These are phyloP conservation scores for Clonostachys rhizophaga DNA, from an alignment of 2,329 filamentous ascomycete species.

Conservation along the genomic window DNA sequence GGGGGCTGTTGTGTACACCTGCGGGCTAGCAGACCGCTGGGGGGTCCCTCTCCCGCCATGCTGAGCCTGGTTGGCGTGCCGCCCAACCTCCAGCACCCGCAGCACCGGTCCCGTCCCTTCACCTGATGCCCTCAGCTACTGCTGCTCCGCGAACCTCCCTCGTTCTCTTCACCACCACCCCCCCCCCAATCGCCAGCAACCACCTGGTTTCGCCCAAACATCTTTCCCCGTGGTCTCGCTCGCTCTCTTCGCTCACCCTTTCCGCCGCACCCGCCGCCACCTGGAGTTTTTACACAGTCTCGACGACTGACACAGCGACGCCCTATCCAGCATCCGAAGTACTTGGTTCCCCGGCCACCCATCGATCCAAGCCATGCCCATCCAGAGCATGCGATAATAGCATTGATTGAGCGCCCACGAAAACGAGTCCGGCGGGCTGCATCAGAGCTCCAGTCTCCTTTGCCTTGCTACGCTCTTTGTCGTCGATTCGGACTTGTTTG, in stretches of 20 bases:
- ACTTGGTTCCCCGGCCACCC: no score
- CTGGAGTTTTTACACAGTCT: no score
- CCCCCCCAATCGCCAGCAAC: neutral
- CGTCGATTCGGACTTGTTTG: neutral
- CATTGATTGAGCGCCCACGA: neutral
- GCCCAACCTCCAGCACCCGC: neutral
- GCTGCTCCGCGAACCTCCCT: neutral
- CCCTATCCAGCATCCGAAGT: no score
- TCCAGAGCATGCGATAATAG: neutral
- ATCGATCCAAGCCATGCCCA: no score
- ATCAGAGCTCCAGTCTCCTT: neutral
- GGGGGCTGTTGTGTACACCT: neutral
- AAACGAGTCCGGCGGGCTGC: neutral
- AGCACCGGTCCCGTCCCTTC: neutral
- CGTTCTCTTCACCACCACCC: neutral
- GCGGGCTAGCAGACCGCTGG: neutral
- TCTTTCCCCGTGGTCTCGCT: no score
- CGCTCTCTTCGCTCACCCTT: no score
- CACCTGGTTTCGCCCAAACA: no score
- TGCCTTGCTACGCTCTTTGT: neutral
- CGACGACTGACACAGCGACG: no score
- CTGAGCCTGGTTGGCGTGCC: conserved; percentile 1
- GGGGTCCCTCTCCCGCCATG: no score
- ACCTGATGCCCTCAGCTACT: neutral
- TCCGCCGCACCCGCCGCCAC: no score